These are phyloP conservation scores for Trichophaea hybrida DNA, from an alignment of 2,329 filamentous ascomycete species.

Conservation along the genomic window DNA sequence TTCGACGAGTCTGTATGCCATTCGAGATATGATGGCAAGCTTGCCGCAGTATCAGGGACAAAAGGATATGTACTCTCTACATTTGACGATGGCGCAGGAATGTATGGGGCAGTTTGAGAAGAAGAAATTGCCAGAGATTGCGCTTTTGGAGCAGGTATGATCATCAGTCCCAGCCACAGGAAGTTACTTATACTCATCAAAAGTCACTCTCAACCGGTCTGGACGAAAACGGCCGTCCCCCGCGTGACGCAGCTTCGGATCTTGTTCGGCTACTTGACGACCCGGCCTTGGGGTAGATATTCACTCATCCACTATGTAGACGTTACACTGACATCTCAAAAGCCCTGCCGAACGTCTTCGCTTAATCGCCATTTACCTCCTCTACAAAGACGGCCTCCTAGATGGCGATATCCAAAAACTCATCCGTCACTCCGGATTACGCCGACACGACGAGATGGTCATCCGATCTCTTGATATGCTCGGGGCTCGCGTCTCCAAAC, in stretches of 20 bases:
- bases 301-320: background rate
- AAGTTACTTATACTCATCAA: background rate
- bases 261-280: slow-evolving; percentile 81
- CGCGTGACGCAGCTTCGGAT: slow-evolving; percentile 76
- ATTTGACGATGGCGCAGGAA: slow-evolving; percentile 91
- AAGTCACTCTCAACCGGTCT: slow-evolving; percentile 73
- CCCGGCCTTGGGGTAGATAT: slow-evolving; percentile 36
- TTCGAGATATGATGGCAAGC: slow-evolving; percentile 93
- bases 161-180: background rate
- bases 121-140: slow-evolving; percentile 72
- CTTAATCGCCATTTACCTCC: slow-evolving; percentile 68
- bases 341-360: slow-evolving; percentile 59
- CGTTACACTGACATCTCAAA: slow-evolving; percentile 34
- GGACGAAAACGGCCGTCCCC: slow-evolving; percentile 82
- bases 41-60: slow-evolving; percentile 88
- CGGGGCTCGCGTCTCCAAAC: slow-evolving; percentile 56
- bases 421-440: slow-evolving; percentile 66
- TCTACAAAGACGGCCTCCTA: slow-evolving; percentile 76
- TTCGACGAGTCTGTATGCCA: slow-evolving; percentile 66
- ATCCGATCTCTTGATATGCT: slow-evolving; percentile 68
- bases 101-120: slow-evolving; percentile 88
- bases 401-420: slow-evolving; percentile 72
- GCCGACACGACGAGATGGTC: slow-evolving; percentile 55
- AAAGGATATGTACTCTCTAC: slow-evolving; percentile 87
- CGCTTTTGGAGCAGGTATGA: slow-evolving; percentile 65